A percentile compares a stretch with the other conserved stretches of the same genome.
Evolutionary conservation across 2,329 filamentous ascomycete species (phyloP).

Genomic region (Trichoderma breve): DNA sequence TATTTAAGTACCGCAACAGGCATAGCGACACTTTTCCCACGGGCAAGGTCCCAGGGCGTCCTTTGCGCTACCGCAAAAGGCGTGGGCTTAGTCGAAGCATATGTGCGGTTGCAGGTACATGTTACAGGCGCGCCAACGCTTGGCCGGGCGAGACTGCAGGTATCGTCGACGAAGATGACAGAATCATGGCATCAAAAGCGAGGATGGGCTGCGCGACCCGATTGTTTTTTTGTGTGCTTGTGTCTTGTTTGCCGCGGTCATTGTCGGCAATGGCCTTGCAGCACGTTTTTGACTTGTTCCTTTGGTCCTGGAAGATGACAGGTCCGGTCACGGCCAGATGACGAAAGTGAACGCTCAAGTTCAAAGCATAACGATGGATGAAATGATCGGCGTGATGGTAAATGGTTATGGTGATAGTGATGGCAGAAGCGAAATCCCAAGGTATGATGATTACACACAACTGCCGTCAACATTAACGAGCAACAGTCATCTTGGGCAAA

Average conservation of each 20-base stretch:
- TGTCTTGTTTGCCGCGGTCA: background rate
- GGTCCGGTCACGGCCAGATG: background rate
- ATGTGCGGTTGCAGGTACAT: background rate
- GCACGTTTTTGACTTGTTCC: background rate
- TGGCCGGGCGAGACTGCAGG: background rate
- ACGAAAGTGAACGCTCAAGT: background rate
- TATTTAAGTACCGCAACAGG: background rate
- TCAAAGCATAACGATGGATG: background rate
- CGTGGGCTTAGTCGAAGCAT: conserved; percentile 7
- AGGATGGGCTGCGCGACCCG: background rate
- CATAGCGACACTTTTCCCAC: background rate
- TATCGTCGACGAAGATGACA: conserved; percentile 1
- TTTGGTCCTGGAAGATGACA: background rate
- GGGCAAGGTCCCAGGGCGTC: background rate
- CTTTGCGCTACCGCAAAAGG: background rate
- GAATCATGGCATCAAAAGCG: conserved; percentile 1
- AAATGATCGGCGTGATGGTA: background rate
- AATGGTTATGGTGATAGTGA: background rate
- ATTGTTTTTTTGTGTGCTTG: background rate
- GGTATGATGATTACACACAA: background rate
- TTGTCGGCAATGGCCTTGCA: background rate
- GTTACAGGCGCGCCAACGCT: background rate
- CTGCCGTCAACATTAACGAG: background rate
- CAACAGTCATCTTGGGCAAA: background rate
- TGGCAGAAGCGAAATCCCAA: background rate